Conservation (phyloP, 805 yeast species). For the Yarrowia keelungensis region DNA sequence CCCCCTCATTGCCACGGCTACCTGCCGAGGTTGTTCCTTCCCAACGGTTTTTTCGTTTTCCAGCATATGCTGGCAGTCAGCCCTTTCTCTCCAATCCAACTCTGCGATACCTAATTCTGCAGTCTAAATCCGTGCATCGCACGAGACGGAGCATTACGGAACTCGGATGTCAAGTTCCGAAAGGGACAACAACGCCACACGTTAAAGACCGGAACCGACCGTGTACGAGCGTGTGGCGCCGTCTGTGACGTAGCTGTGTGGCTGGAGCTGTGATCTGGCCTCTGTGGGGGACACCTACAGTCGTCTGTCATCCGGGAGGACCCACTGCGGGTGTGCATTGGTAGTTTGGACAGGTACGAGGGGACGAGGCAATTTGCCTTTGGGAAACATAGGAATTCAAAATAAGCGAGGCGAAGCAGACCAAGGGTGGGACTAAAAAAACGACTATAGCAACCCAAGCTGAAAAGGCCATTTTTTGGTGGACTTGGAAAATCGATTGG, state of each 20-base stretch:
- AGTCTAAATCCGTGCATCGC: conserved; percentile 34
- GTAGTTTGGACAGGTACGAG: background rate
- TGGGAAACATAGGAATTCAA: conserved; percentile 20
- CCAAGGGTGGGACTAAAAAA: conserved; percentile 6
- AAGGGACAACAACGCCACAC: conserved; percentile 11
- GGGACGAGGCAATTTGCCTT: conserved; percentile 13
- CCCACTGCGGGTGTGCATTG: conserved; percentile 11
- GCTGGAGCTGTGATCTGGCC: background rate
- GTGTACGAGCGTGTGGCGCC: background rate
- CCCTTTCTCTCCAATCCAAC: background rate
- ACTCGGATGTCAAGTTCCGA: conserved; percentile 23
- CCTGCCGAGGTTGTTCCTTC: background rate
- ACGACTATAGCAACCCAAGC: background rate
- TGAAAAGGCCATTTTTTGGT: too few species aligned
- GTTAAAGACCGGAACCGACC: conserved; percentile 15
- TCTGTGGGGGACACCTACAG: too few species aligned
- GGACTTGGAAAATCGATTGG: background rate
- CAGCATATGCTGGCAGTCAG: background rate
- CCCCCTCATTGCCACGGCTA: background rate
- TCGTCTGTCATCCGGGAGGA: background rate
- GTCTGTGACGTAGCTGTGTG: background rate
- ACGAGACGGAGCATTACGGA: conserved; percentile 32
- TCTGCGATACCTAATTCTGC: conserved; percentile 24
- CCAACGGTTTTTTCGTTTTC: conserved; percentile 7
- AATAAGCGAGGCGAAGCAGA: conserved; percentile 31